A percentile compares a stretch with the other conserved stretches of the same genome.
phyloP scores from a whole-genome alignment of 2,329 filamentous ascomycete genomes.

The Thielaviopsis musarum region DNA sequence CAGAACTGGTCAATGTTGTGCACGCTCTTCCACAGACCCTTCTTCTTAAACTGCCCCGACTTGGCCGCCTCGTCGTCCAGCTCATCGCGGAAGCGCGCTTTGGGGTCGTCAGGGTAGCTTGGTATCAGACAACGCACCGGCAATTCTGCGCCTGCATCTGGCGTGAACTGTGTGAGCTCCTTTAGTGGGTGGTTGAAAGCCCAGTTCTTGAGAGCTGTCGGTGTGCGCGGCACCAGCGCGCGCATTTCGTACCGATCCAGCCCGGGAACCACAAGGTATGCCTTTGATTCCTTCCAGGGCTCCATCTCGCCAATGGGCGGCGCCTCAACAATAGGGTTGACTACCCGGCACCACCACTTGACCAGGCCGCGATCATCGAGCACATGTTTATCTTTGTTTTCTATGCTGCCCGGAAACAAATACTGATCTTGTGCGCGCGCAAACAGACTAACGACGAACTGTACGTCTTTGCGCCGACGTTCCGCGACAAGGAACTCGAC shows the following conservation, averaged over 20 bases:
- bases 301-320: slow-evolving; percentile 20
- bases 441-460: slow-evolving; percentile 73
- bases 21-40: slow-evolving; percentile 68
- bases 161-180: slow-evolving; percentile 42
- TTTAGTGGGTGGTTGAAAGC: slow-evolving; percentile 58
- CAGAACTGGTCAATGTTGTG: slow-evolving; percentile 81
- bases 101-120: slow-evolving; percentile 87
- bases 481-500: slow-evolving; percentile 56
- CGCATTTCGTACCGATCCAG: slow-evolving; percentile 66
- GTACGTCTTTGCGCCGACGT: slow-evolving; percentile 45
- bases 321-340: slow-evolving; percentile 54
- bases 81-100: slow-evolving; percentile 75
- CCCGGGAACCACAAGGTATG: slow-evolving; percentile 75
- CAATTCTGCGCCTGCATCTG: slow-evolving; percentile 37
- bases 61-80: slow-evolving; percentile 66
- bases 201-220: slow-evolving; percentile 35
- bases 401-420: slow-evolving; percentile 79
- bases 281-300: slow-evolving; percentile 38
- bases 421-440: slow-evolving; percentile 87
- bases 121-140: slow-evolving; percentile 76
- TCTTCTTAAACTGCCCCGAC: slow-evolving; percentile 33
- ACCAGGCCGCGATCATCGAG: slow-evolving; percentile 80
- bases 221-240: slow-evolving; percentile 52
- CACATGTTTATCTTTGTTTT: slow-evolving; percentile 76
- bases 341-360: slow-evolving; percentile 85